Conservation (phyloP, 2,329 filamentous ascomycete species). For the Aspergillus chevalieri region DNA sequence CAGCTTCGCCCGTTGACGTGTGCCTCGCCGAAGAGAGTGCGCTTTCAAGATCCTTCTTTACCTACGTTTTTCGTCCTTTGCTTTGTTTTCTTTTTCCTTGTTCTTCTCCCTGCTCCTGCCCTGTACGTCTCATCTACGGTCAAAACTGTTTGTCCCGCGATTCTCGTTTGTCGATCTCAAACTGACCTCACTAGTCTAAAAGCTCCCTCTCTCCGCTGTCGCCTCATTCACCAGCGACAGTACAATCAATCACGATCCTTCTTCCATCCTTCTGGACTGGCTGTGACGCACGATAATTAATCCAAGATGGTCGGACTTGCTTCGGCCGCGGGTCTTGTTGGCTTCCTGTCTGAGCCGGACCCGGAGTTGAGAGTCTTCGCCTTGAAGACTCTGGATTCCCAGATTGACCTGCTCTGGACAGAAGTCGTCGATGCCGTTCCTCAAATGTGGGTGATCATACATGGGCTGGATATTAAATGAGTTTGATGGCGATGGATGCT, state of each 20-base stretch:
- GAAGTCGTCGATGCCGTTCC: slow-evolving; percentile 89
- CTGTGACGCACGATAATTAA: slow-evolving; percentile 8
- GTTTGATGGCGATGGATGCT: slow-evolving; percentile 1
- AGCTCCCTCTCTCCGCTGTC: slow-evolving; percentile 26
- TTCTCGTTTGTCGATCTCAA: slow-evolving; percentile 8
- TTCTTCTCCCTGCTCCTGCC: slow-evolving; percentile 16
- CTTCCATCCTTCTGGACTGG: slow-evolving; percentile 1
- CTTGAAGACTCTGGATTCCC: slow-evolving; percentile 87
- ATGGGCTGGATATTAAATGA: not conserved
- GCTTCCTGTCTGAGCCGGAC: slow-evolving; percentile 92
- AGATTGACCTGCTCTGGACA: slow-evolving; percentile 96
- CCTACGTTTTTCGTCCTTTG: slow-evolving; percentile 18
- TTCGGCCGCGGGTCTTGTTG: slow-evolving; percentile 88
- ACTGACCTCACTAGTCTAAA: slow-evolving; percentile 15
- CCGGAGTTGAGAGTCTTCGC: slow-evolving; percentile 91
- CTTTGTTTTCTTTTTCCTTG: slow-evolving; percentile 13
- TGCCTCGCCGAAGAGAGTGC: slow-evolving; percentile 17
- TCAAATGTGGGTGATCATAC: slow-evolving; percentile 66
- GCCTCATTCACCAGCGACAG: slow-evolving; percentile 25
- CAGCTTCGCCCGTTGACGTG: slow-evolving; percentile 30
- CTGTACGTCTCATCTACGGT: slow-evolving; percentile 10
- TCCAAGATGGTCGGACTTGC: slow-evolving; percentile 78
- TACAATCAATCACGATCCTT: slow-evolving; percentile 11
- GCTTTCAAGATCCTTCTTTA: slow-evolving; percentile 8
- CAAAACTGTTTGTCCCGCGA: slow-evolving; percentile 4